Evolutionary conservation across 2,329 filamentous ascomycete species (phyloP).

Genomic region (Alternaria infectoria): DNA sequence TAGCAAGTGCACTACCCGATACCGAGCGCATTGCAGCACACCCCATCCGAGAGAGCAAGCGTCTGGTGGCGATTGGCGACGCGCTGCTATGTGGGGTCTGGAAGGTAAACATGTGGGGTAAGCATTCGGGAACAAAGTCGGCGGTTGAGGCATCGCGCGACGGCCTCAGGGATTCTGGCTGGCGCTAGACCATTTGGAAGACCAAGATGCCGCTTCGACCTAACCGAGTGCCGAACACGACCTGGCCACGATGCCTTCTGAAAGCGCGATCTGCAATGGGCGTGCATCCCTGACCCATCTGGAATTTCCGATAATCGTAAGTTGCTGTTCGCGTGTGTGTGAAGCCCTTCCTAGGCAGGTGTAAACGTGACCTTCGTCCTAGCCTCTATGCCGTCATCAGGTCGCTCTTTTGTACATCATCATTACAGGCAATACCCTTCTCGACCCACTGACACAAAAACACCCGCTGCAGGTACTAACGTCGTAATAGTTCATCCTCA

Average conservation of each 20-base stretch:
- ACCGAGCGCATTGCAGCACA: background rate
- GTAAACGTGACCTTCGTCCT: background rate
- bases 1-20: background rate
- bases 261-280: background rate
- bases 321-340: background rate
- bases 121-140: background rate
- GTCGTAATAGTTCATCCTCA: background rate
- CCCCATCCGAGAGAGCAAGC: background rate
- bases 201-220: background rate
- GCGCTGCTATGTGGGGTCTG: background rate
- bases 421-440: background rate
- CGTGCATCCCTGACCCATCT: background rate
- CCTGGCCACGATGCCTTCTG: background rate
- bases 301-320: background rate
- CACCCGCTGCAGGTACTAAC: constrained; percentile 1
- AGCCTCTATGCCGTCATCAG: background rate
- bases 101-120: background rate
- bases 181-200: background rate
- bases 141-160: background rate
- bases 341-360: background rate
- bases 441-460: background rate
- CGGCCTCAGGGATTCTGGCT: background rate
- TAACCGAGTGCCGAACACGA: constrained; percentile 1
- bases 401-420: background rate
- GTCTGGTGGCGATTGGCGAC: background rate